Percentiles rank a stretch among this genome's conserved stretches.
These are phyloP conservation scores for Cetraspora pellucida DNA, from an alignment of 192 early-diverging fungal genomes.

Conservation along the genomic window DNA sequence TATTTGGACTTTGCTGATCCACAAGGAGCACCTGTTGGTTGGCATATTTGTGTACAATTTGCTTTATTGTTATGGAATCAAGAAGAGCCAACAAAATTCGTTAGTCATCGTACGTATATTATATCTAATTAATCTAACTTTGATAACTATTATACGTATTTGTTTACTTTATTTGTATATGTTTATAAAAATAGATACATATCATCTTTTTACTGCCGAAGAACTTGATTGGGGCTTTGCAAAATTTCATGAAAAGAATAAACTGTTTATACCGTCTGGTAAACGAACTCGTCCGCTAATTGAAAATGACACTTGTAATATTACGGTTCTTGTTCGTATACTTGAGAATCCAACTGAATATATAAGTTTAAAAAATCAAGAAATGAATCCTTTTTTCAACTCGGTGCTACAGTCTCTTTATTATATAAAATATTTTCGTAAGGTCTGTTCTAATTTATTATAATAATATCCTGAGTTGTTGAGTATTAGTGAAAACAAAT, in stretches of 20 bases:
- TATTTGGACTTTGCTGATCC: conserved; percentile 89
- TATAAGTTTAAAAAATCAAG: conserved; percentile 95
- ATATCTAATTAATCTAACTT: no score
- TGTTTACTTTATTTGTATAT: background rate
- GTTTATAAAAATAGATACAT: conserved; percentile 50
- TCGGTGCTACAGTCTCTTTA: conserved; percentile 94
- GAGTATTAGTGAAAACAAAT: no score
- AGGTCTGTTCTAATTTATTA: conserved; percentile 29
- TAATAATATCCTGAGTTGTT: no score
- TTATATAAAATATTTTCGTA: conserved; percentile 92
- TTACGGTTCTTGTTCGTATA: conserved; percentile 90
- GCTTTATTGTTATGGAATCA: conserved; percentile 75
- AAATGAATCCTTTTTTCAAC: conserved; percentile 99
- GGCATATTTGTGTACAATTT: conserved; percentile 87
- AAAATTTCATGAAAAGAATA: conserved; percentile 61
- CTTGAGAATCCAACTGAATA: conserved; percentile 88
- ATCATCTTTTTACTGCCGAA: conserved; percentile 80
- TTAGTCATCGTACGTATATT: conserved; percentile 48
- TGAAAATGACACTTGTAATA: conserved; percentile 75
- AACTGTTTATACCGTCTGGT: conserved; percentile 44
- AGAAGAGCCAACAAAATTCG: conserved; percentile 61
- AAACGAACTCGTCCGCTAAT: conserved; percentile 58
- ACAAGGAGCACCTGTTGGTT: conserved; percentile 53
- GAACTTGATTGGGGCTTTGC: conserved; percentile 98
- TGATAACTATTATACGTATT: no score